These are phyloP conservation scores for Escallonia rubra DNA, from an alignment of 129 eudicot species.

Conservation along the genomic window DNA sequence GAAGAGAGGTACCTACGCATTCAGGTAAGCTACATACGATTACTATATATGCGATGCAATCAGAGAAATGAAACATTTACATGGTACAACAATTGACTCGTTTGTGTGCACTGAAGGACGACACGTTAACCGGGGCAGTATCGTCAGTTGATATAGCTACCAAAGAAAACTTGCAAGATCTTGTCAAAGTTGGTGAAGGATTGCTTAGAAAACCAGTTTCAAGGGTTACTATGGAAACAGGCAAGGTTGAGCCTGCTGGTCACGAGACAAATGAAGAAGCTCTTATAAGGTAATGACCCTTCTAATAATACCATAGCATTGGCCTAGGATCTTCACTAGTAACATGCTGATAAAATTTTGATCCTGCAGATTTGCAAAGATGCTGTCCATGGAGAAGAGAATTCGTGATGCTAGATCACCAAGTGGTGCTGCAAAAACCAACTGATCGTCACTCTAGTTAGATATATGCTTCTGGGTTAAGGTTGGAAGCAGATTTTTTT, in stretches of 20 bases:
- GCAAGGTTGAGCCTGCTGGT: slow-evolving; percentile 25
- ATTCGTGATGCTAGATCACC: too few species aligned
- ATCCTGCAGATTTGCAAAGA: too few species aligned
- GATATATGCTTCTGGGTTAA: too few species aligned
- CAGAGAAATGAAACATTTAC: neutral
- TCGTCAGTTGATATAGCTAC: slow-evolving; percentile 35
- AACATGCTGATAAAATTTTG: too few species aligned
- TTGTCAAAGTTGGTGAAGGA: slow-evolving; percentile 37
- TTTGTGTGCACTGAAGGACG: slow-evolving; percentile 31
- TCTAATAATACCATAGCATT: too few species aligned
- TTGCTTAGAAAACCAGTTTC: slow-evolving; percentile 43
- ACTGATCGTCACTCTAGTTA: too few species aligned
- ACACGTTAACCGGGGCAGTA: slow-evolving; percentile 37
- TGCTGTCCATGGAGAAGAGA: too few species aligned
- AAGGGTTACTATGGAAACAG: slow-evolving; percentile 32
- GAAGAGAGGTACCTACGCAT: slow-evolving; percentile 45
- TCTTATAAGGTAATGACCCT: slow-evolving; percentile 29
- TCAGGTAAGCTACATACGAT: slow-evolving; percentile 25
- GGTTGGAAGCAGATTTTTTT: too few species aligned
- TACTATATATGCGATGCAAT: neutral
- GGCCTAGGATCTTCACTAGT: too few species aligned
- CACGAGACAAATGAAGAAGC: slow-evolving; percentile 39
- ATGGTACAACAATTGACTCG: too few species aligned
- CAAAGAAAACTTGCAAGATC: slow-evolving; percentile 42
- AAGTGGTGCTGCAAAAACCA: too few species aligned